Base-by-base conservation (phyloP, 352 stramenopile species). In the Thraustochytrium sp. region DNA sequence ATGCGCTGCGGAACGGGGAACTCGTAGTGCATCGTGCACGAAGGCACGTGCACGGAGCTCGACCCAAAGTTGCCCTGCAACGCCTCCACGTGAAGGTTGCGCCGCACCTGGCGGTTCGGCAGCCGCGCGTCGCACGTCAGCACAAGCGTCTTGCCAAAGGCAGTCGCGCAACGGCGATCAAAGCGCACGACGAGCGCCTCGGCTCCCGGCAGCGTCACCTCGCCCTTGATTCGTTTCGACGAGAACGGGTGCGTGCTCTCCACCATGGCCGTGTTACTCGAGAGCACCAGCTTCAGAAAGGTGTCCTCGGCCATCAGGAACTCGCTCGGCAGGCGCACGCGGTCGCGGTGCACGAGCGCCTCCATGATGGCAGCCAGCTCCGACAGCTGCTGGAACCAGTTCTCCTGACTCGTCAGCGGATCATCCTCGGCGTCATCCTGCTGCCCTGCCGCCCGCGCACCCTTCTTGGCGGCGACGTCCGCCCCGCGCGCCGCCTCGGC, bases 321-420 rank as follows among this genome's bases (percentile, higher is more conserved):
- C 42, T 80, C 68, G 26, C 44, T 63, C 53, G 68, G 68, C 68
- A 80, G 76, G 31, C 46, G 68, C 48, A 80, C 51, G 37, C 53
- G 48, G 68, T 80, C 44, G 16, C 68, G 68, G 53, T 80, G 21
- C 46, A 80, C 68, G 11, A 80, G 49, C 13, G 68, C 68, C 23
- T 80, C 68, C 68, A 80, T 80, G 49, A 80, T 80, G 42, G 68
- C 68, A 5, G 68, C 68, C n/a, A 80, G 68, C 68, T 77, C 68
- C 5, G 68, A 80, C 0, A 80, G 68, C 34, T 80, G 68, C 68
- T 80, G 68, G 38, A 80, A 80, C 68, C 68, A 80, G 46, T 80
- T 80, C 53, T 80, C 68, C 42, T 80, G 26, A 34, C 68, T 80
- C 29, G 68, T 26, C 53, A 80, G 68, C 1, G 68, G 68, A 26